A percentile compares a stretch with the other conserved stretches of the same genome.
Evolutionary conservation across 2,329 filamentous ascomycete species (phyloP).

Genomic region (Fusarium nurragi): DNA sequence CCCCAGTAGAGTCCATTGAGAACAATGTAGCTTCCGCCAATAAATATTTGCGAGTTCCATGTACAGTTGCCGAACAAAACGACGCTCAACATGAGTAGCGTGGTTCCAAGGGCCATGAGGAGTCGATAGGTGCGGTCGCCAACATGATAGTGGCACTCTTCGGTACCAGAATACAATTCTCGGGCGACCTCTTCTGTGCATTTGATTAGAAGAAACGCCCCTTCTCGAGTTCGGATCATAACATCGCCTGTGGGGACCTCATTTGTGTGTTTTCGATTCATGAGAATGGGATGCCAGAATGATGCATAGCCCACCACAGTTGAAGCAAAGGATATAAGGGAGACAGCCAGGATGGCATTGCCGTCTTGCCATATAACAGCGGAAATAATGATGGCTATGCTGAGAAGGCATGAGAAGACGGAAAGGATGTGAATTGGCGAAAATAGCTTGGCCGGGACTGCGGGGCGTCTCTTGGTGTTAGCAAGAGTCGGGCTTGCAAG

Average conservation of each 20-base stretch:
- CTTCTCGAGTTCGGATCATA: conserved; percentile 68
- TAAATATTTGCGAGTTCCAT: conserved; percentile 68
- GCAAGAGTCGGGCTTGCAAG: conserved; percentile 56
- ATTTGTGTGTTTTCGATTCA: conserved; percentile 58
- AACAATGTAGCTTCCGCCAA: conserved; percentile 65
- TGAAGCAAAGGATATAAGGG: conserved; percentile 62
- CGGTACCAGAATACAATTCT: conserved; percentile 70
- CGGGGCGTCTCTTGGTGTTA: conserved; percentile 51
- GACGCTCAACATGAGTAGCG: conserved; percentile 69
- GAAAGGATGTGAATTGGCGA: conserved; percentile 65
- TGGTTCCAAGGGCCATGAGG: conserved; percentile 66
- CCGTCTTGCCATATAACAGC: conserved; percentile 53
- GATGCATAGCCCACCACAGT: conserved; percentile 66
- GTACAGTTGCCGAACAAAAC: conserved; percentile 70
- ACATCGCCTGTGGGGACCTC: conserved; percentile 65
- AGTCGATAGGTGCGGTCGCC: conserved; percentile 57
- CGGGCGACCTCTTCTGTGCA: conserved; percentile 69
- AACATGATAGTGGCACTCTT: conserved; percentile 67
- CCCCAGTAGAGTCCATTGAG: conserved; percentile 70
- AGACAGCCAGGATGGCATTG: conserved; percentile 55
- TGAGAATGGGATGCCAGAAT: conserved; percentile 65
- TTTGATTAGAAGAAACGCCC: conserved; percentile 66
- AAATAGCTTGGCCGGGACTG: conserved; percentile 58
- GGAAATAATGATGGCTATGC: conserved; percentile 57
- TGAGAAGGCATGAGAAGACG: conserved; percentile 60